Percentiles rank a stretch among this genome's conserved stretches.
Conservation (phyloP, 176 grass and related monocot species). For the barley (Hordeum vulgare) region DNA sequence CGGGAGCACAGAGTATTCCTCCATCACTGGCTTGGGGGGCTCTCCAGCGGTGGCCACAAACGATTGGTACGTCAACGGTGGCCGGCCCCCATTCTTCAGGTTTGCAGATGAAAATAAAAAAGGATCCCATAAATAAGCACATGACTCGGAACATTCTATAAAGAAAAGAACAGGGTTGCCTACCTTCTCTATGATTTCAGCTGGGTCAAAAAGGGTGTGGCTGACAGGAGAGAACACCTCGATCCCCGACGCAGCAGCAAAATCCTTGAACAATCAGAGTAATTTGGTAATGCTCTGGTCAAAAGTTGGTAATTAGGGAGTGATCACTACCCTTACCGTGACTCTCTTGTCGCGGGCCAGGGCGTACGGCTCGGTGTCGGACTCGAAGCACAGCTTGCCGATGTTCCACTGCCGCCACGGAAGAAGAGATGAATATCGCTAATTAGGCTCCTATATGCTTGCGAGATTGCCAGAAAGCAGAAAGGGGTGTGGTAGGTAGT, state of each 20-base stretch:
- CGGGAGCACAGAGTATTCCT: conserved; percentile 59
- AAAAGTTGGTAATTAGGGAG: neutral
- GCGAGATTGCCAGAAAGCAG: neutral
- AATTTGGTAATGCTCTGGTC: neutral
- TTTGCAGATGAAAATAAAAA: neutral
- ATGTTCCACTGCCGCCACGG: conserved; percentile 73
- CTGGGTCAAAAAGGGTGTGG: conserved; percentile 74
- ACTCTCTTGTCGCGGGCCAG: conserved; percentile 65
- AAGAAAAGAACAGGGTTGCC: neutral
- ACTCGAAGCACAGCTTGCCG: conserved; percentile 75
- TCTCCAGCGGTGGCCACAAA: conserved; percentile 54
- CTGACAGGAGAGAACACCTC: conserved; percentile 67
- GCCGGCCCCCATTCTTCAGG: conserved; percentile 52
- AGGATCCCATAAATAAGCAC: neutral
- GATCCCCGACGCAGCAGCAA: conserved; percentile 47
- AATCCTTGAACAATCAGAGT: conserved; percentile 46
- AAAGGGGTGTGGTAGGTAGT: neutral
- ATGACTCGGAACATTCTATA: neutral
- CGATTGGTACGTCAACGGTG: conserved; percentile 77
- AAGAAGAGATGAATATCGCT: neutral
- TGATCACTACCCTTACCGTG: conserved; percentile 23
- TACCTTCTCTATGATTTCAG: conserved; percentile 63
- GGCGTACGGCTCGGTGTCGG: conserved; percentile 76
- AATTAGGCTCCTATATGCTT: neutral
- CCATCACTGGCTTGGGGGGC: conserved; percentile 33